phyloP scores from a whole-genome alignment of 2,329 filamentous ascomycete species.

The Apiospora saccharicola region DNA sequence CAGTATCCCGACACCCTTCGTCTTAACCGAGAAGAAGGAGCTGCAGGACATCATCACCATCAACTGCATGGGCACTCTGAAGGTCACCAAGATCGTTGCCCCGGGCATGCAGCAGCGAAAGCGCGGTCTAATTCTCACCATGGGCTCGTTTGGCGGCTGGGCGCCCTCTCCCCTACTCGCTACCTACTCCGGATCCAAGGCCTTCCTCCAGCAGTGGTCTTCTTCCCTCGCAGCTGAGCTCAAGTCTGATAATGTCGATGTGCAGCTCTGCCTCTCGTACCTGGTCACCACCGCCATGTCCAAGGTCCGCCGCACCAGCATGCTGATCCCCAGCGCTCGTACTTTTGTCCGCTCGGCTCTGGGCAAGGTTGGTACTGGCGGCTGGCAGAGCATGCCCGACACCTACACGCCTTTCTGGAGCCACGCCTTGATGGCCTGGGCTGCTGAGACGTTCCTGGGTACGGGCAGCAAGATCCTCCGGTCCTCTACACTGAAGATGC shows the following conservation, averaged over 20 bases:
- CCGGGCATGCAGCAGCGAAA: conserved; percentile 86
- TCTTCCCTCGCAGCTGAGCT: conserved; percentile 85
- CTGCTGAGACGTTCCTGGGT: conserved; percentile 67
- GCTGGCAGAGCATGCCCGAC: conserved; percentile 79
- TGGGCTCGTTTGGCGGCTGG: conserved; percentile 96
- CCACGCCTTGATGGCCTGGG: conserved; percentile 89
- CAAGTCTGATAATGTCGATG: conserved; percentile 79
- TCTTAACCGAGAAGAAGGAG: conserved; percentile 79
- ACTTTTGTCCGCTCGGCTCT: conserved; percentile 82
- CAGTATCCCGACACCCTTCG: conserved; percentile 88
- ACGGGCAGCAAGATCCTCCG: conserved; percentile 56
- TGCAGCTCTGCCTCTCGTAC: conserved; percentile 92
- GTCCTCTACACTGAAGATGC: conserved; percentile 70
- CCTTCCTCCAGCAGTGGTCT: conserved; percentile 97
- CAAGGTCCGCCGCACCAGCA: conserved; percentile 83
- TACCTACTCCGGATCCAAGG: conserved; percentile 97
- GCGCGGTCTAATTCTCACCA: conserved; percentile 89
- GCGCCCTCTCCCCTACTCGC: conserved; percentile 91
- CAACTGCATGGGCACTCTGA: conserved; percentile 91
- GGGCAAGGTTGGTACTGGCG: conserved; percentile 81
- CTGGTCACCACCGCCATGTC: conserved; percentile 96
- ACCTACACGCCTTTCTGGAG: conserved; percentile 94
- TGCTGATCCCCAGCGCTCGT: conserved; percentile 81
- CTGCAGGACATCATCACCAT: conserved; percentile 91
- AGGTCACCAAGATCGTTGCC: conserved; percentile 83